A percentile compares a stretch with the other conserved stretches of the same genome.
phyloP scores from a whole-genome alignment of 2,329 filamentous ascomycete species.

The Cladophialophora immunda region DNA sequence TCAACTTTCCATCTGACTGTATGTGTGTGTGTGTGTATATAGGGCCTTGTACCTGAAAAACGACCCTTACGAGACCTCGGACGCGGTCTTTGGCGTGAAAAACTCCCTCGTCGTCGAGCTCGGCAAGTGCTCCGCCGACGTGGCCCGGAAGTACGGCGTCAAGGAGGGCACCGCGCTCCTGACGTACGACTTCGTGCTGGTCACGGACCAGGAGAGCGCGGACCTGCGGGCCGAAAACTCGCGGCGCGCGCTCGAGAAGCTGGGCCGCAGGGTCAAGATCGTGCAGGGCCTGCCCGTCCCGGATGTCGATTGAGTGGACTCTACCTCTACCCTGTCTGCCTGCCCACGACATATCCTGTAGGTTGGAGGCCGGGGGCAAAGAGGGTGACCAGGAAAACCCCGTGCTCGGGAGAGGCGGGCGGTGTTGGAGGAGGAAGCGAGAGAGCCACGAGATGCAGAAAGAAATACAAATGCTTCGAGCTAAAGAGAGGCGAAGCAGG shows the following conservation, averaged over 20 bases:
- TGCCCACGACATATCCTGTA: too few species aligned
- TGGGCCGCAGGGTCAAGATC: constrained; percentile 75
- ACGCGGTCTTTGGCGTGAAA: constrained; percentile 47
- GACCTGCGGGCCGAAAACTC: constrained; percentile 73
- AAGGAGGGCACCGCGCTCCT: constrained; percentile 39
- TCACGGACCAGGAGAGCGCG: constrained; percentile 69
- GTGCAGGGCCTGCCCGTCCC: constrained; percentile 80
- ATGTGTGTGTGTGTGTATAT: background rate
- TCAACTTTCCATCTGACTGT: too few species aligned
- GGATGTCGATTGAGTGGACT: constrained; percentile 64
- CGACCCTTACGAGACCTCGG: constrained; percentile 44
- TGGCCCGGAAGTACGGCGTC: constrained; percentile 43
- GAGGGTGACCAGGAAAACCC: too few species aligned
- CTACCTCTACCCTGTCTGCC: too few species aligned
- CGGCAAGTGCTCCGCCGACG: constrained; percentile 39
- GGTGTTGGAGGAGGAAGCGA: too few species aligned
- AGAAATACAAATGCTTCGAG: too few species aligned
- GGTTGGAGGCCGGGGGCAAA: too few species aligned
- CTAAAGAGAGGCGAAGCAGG: too few species aligned
- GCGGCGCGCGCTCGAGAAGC: constrained; percentile 69
- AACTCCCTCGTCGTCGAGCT: constrained; percentile 44
- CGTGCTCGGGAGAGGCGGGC: too few species aligned
- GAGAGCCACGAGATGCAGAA: too few species aligned
- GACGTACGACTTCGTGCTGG: constrained; percentile 43
- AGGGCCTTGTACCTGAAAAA: constrained; percentile 45